Conservation (phyloP, 2,329 filamentous ascomycete genomes). For the Diaporthe capsici region DNA sequence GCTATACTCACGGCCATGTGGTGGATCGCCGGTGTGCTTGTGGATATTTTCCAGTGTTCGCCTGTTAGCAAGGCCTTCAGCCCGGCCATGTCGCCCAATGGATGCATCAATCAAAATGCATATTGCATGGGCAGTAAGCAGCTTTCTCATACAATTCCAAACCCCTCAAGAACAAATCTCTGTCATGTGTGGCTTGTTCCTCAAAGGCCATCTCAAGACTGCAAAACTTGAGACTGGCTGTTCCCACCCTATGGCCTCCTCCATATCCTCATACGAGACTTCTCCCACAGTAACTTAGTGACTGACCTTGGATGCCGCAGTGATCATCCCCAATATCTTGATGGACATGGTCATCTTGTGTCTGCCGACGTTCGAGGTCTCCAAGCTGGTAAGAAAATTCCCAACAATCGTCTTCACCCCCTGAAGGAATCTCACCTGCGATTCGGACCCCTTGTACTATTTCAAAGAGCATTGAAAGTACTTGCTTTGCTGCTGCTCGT, state of each 20-base stretch:
- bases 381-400: background rate
- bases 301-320: background rate
- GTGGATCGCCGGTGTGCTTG: constrained; percentile 24
- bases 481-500: background rate
- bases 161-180: too few relatives aligned
- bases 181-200: background rate
- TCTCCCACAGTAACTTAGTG: background rate
- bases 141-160: background rate
- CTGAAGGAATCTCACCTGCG: too few relatives aligned
- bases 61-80: constrained; percentile 2
- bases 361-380: constrained; percentile 29
- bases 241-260: background rate
- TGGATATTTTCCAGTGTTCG: constrained; percentile 28
- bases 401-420: background rate
- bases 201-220: background rate
- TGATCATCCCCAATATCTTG: constrained; percentile 23
- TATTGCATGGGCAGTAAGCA: constrained; percentile 7
- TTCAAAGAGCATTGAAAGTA: too few relatives aligned
- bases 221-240: too few relatives aligned
- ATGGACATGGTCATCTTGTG: constrained; percentile 28
- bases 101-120: background rate
- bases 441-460: too few relatives aligned
- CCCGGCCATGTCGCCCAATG: background rate
- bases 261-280: too few relatives aligned
- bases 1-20: background rate